Evolutionary conservation across 202 grass and related monocot species (phyloP), one percentile per base, ranked within the genome.

Genomic region (Bolboschoenoplectus hybrid): DNA sequence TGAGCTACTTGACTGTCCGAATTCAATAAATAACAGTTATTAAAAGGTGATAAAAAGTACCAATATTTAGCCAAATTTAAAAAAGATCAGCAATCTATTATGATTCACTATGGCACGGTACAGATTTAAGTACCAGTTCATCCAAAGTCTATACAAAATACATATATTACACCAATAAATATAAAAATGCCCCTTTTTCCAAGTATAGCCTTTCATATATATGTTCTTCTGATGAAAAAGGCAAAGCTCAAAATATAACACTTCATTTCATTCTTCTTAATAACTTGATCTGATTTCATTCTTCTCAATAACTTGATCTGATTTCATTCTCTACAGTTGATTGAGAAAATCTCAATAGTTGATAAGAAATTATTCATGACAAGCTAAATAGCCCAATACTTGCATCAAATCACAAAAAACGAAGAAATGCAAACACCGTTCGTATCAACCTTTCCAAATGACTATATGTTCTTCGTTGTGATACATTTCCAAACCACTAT

Each of bases 191-290:
- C 4, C 46, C 3, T 2, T 4, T 74, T 12, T 3, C n/a, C 9
- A 35, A 9, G 47, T 5, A 78, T 26, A n/a, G 8, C 4, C 74
- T 41, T 57, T 40, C 13, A 35, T 36, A 76, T 47, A 1, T 10
- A 7, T 52, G 4, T 77, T 77, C 52, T 75, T 39, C 6, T 14
- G 53, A 80, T 5, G 55, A 57, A 17, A 17, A 78, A 39, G 32
- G 5, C 51, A 77, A 77, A 57, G 19, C 13, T 17, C 51, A 6
- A 39, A 36, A 41, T 56, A 57, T 2, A 17, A 51, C 32, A 11
- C 49, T 76, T 53, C 20, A 14, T 78, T 78, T 57, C 45, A 11
- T 12, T 78, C 74, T 40, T 60, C 50, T 78, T 34, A 38, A 56
- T 16, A 55, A 77, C 26, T 56, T 53, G 3, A 77, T 34, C 13